Evolutionary conservation across 495 filamentous ascomycete genomes (phyloP), one percentile per base, ranked within the genome.

Genomic region (Parathielavia appendiculata): DNA sequence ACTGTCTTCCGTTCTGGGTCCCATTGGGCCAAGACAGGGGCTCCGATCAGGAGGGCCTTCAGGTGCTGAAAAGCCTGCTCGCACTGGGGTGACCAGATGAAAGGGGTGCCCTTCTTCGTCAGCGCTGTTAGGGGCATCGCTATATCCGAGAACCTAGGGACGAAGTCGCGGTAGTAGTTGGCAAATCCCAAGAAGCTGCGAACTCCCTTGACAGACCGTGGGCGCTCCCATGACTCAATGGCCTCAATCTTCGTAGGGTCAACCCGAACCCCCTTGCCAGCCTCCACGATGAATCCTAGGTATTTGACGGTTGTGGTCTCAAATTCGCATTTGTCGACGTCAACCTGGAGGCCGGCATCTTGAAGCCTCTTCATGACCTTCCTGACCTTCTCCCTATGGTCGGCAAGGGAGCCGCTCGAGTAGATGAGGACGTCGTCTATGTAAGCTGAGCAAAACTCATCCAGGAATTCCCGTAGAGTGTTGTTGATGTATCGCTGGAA

Each of bases 401-500:
- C 47, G 5, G 47, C 12, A 0, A 39, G 48, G 17, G 48, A 54
- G 30, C 51, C 20, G 6, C 35, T 7, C 2, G 30, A 53, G 32
- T 59, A 54, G n/a, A 59, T 54, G 0, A 59, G 40, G 11, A 59
- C 40, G 17, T 59, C 49, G 32, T 59, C 49, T 2, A 59, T 23
- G 16, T 59, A 59, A 5, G 43, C 49, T 4, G 26, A 10, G 14
- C 30, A 38, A 17, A 70, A 68, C 1, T 61, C 50, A 49, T 76
- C 62, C 0, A 76, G 45, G 26, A 54, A 62, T 1, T 59, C 61
- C 1, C 20, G n/a, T 0, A 75, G 48, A 4, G 52, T 58, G 40
- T 67, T 19, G 49, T 76, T 74, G 17, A 74, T 73, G 34, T 55
- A 70, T 0, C 51, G 16, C 34, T 76, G 59, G 35, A 66, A 75